These are phyloP conservation scores for Pyrenochaeta sp. DNA, from an alignment of 2,329 filamentous ascomycete species.

Conservation along the genomic window DNA sequence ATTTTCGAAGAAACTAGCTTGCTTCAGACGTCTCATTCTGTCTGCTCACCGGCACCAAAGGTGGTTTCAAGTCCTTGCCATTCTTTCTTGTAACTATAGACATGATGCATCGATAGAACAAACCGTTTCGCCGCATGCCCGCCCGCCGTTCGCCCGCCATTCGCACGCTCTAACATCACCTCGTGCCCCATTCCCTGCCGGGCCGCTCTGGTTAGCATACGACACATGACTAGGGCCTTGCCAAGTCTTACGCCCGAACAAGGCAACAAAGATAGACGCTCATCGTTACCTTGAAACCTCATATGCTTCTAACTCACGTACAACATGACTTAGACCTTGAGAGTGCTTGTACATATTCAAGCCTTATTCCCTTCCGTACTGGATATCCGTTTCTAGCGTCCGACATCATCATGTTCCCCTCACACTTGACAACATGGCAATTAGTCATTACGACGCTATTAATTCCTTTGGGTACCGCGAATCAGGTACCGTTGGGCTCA, in stretches of 20 bases:
- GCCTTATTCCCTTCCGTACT: not conserved
- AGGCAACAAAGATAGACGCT: constrained; percentile 17
- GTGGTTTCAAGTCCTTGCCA: no score
- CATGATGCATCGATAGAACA: no score
- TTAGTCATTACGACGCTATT: not conserved
- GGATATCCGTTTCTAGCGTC: not conserved
- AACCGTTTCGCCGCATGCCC: not conserved
- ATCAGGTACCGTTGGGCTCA: constrained; percentile 8
- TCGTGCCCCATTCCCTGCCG: constrained; percentile 24
- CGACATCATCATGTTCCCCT: constrained; percentile 7
- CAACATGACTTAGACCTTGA: not conserved
- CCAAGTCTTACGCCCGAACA: not conserved
- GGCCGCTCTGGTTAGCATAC: constrained; percentile 12
- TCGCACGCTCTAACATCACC: constrained; percentile 9
- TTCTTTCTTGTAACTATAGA: no score
- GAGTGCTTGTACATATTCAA: not conserved
- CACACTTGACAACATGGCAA: constrained; percentile 7
- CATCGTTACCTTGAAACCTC: not conserved
- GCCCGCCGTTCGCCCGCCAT: not conserved
- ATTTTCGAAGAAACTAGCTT: not conserved
- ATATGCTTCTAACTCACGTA: not conserved
- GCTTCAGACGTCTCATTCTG: not conserved
- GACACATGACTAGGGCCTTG: constrained; percentile 19
- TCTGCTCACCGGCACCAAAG: not conserved
- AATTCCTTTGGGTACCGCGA: not conserved